Conservation (phyloP, 1,284 basidiomycete species). For the Melampsora occidentalis region DNA sequence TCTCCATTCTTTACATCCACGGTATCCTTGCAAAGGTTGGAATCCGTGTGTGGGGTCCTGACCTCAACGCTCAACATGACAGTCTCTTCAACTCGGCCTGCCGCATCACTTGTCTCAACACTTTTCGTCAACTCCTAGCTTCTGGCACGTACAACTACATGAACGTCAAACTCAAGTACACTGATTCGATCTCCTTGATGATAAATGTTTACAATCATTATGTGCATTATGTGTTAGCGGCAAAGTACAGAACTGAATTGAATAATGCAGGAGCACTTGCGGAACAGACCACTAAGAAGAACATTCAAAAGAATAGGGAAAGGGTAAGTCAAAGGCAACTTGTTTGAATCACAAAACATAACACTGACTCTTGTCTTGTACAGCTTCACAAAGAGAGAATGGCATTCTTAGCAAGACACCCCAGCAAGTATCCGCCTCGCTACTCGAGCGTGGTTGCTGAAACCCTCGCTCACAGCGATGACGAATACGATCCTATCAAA, state of each 20-base stretch:
- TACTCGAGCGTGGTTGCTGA: not conserved
- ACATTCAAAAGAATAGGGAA: conserved; percentile 1
- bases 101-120: not conserved
- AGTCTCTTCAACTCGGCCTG: conserved; percentile 32
- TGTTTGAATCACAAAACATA: not conserved
- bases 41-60: conserved; percentile 27
- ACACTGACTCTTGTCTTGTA: too few relatives aligned
- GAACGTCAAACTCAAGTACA: not conserved
- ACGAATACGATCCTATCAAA: not conserved
- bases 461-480: conserved; percentile 13
- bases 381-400: not conserved
- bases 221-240: conserved; percentile 3
- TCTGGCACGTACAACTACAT: conserved; percentile 7
- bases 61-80: conserved; percentile 14
- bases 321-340: not conserved
- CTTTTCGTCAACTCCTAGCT: conserved; percentile 14
- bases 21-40: conserved; percentile 20
- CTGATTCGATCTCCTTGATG: not conserved
- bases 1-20: conserved; percentile 10
- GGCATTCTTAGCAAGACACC: not conserved
- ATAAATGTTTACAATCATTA: not conserved
- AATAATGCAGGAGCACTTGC: conserved; percentile 12
- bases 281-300: conserved; percentile 1
- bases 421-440: not conserved
- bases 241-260: not conserved